Conservation (phyloP, 208 protist species). For the Trypanosoma caninum region DNA sequence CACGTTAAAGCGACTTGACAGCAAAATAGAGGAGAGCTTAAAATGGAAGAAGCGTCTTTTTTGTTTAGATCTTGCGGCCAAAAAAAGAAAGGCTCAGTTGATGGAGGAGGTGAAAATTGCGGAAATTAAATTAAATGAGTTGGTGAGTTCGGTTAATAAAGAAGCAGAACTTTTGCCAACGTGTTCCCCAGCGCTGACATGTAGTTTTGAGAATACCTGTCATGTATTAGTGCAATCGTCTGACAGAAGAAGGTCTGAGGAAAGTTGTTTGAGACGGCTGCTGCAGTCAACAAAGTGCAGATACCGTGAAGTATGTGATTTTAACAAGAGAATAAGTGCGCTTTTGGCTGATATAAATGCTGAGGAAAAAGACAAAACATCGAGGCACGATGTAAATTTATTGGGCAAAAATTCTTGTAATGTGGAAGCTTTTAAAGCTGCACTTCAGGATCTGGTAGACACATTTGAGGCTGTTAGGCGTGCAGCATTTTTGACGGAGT, state of each 20-base stretch:
- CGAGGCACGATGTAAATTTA: no score
- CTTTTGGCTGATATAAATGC: slow-evolving; percentile 1
- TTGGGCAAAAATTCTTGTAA: no score
- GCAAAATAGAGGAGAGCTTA: slow-evolving; percentile 6
- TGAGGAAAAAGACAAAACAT: no score
- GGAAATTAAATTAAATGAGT: not conserved
- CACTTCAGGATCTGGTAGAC: slow-evolving; percentile 18
- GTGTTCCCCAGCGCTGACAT: no score
- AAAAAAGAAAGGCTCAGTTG: slow-evolving; percentile 10
- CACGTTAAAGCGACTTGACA: slow-evolving; percentile 5
- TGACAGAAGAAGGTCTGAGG: no score
- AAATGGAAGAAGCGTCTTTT: not conserved
- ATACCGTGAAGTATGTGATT: not conserved
- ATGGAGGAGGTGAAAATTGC: not conserved
- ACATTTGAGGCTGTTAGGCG: slow-evolving; percentile 15
- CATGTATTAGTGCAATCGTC: no score
- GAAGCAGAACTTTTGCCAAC: no score
- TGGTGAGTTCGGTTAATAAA: not conserved
- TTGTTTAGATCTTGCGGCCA: slow-evolving; percentile 1
- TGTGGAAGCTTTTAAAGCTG: no score
- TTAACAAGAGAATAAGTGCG: slow-evolving; percentile 3
- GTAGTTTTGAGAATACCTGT: no score
- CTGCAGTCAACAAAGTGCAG: no score
- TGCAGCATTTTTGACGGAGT: not conserved
- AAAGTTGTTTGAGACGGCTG: no score